Percentiles rank a stretch among this genome's conserved stretches.
phyloP scores from a whole-genome alignment of 164 flowering plant species.

The Tetrastigma voinierianum region DNA sequence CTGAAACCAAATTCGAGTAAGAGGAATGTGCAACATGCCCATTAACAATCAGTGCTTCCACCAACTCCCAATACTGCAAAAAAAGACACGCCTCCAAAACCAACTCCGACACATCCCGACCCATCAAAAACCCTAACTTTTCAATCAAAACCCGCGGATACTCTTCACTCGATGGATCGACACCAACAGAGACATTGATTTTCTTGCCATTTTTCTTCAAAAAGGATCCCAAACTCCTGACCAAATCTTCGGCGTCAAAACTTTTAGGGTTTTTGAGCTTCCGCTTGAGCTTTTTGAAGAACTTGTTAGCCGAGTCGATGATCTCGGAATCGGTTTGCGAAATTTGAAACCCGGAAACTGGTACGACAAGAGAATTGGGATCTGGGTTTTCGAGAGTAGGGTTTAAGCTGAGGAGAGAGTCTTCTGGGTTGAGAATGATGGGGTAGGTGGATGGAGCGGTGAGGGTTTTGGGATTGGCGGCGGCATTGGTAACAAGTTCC shows the following conservation, averaged over 20 bases:
- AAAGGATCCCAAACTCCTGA: conserved; percentile 37
- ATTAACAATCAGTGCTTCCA: conserved; percentile 51
- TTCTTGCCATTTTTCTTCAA: conserved; percentile 37
- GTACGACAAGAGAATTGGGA: conserved; percentile 31
- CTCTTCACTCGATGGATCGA: conserved; percentile 18
- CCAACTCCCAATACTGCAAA: conserved; percentile 60
- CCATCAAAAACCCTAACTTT: conserved; percentile 52
- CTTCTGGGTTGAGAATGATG: conserved; percentile 47
- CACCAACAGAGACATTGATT: conserved; percentile 27
- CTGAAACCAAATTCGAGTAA: conserved; percentile 33
- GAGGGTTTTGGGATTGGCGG: conserved; percentile 19
- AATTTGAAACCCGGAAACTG: conserved; percentile 59
- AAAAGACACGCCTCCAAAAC: conserved; percentile 58
- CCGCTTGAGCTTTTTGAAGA: conserved; percentile 41
- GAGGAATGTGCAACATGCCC: conserved; percentile 36
- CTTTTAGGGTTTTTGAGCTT: conserved; percentile 48
- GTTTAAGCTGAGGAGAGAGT: conserved; percentile 37
- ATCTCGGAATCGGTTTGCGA: conserved; percentile 42
- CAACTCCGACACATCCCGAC: conserved; percentile 45
- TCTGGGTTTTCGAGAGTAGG: conserved; percentile 33
- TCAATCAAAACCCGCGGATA: conserved; percentile 36
- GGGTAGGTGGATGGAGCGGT: conserved; percentile 33
- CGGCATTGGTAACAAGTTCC: conserved; percentile 54
- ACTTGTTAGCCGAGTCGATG: conserved; percentile 32
- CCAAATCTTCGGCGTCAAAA: conserved; percentile 36